Evolutionary conservation across 495 filamentous ascomycete species (phyloP).

Genomic region (Tuber melanosporum): DNA sequence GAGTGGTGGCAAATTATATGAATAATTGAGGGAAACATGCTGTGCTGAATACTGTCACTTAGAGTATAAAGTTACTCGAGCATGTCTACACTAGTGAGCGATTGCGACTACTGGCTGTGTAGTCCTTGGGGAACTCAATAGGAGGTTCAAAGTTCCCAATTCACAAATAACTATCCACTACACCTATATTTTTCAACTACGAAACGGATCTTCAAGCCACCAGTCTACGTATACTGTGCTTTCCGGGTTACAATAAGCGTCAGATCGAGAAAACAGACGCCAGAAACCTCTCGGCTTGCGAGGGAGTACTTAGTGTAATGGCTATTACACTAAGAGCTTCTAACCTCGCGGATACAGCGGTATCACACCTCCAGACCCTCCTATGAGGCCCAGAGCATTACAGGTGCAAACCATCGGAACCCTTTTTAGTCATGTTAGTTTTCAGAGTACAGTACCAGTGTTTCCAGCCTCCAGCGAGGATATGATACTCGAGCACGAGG

Average conservation of each 20-base stretch:
- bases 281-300: too few species aligned
- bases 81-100: not conserved
- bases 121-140: not conserved
- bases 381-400: not conserved
- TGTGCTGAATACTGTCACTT: not conserved
- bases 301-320: too few species aligned
- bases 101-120: not conserved
- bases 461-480: not conserved
- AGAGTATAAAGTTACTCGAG: not conserved
- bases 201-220: too few species aligned
- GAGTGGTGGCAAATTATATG: not conserved
- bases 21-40: not conserved
- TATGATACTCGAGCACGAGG: too few species aligned
- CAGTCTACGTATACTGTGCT: too few species aligned
- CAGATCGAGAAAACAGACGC: too few species aligned
- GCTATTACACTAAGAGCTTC: too few species aligned
- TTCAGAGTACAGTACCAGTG: not conserved
- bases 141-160: too few species aligned
- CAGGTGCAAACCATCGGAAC: not conserved
- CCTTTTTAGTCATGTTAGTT: not conserved
- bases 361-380: not conserved
- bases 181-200: too few species aligned
- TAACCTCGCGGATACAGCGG: not conserved
- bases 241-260: too few species aligned
- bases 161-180: too few species aligned